Percentiles rank a stretch among this genome's conserved stretches.
phyloP scores from a whole-genome alignment of 1,284 basidiomycete species.

The Ustilago esculenta region DNA sequence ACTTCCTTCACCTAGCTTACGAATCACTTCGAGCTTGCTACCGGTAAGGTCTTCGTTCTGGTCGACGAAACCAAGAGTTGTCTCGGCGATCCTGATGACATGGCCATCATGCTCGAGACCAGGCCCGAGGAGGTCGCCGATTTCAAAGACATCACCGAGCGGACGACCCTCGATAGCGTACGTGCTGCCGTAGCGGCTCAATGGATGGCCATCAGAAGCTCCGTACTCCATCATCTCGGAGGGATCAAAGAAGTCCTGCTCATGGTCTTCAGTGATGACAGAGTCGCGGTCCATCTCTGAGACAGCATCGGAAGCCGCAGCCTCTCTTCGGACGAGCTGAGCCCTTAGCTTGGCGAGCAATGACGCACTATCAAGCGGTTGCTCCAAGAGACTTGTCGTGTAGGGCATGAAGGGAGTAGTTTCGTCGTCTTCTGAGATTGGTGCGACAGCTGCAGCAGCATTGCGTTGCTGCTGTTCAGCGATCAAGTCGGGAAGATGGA shows the following conservation, averaged over 20 bases:
- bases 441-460: constrained; percentile 14
- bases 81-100: constrained; percentile 57
- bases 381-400: constrained; percentile 28
- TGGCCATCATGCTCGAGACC: constrained; percentile 63
- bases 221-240: constrained; percentile 58
- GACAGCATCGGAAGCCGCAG: constrained; percentile 37
- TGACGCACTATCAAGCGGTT: constrained; percentile 40
- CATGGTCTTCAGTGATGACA: constrained; percentile 32
- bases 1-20: constrained; percentile 64
- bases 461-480: constrained; percentile 47
- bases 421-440: constrained; percentile 6
- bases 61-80: constrained; percentile 57
- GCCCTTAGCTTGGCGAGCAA: constrained; percentile 42
- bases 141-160: constrained; percentile 56
- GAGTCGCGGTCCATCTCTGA: constrained; percentile 34
- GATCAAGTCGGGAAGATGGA: constrained; percentile 42
- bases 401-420: constrained; percentile 12
- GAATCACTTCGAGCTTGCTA: constrained; percentile 58
- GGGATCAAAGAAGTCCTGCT: constrained; percentile 55
- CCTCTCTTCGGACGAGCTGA: constrained; percentile 39
- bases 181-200: constrained; percentile 32
- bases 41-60: constrained; percentile 51
- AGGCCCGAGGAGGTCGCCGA: constrained; percentile 61
- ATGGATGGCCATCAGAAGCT: constrained; percentile 26
- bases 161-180: constrained; percentile 25